Evolutionary conservation across 2,329 filamentous ascomycete species (phyloP), one percentile per base, ranked within the genome.

Genomic region (Clarireedia paspali): DNA sequence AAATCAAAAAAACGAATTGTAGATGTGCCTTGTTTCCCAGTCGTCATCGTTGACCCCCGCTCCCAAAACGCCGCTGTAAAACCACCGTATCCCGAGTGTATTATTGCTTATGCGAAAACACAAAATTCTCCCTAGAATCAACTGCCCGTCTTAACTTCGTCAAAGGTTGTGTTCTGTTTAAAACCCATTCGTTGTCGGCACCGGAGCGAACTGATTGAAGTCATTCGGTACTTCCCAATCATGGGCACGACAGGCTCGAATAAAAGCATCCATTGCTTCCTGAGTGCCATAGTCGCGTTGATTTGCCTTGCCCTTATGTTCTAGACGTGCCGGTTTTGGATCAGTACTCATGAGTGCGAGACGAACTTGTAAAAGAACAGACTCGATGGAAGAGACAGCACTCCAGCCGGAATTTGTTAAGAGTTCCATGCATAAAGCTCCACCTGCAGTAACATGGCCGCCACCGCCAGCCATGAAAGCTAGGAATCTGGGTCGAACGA

Each of bases 371-470:
- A 95, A 69, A 14, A 96, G 73, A 3, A 96, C 84, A 51, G 83
- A 86, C 68, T 96, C 91, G 62, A 96, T 84, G 17, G 81, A 83
- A 50, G 78, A 82, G 1, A 80, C 84, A 0, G 87, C 83, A 23
- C 78, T 83, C 91, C 91, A 96, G 26, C 91, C 91, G 6, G 82
- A 81, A 69, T 85, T 90, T 1, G 91, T 95, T 59, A 96, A 77
- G 4, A 94, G 77, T 70, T 94, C 85, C 83, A 95, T 91, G 70
- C 81, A 84, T 72, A 96, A 82, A 1, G 91, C 88, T 1, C 91
- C 91, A 24, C 91, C 91, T 1, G 77, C 74, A 0, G 91, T 95
- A 58, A 96, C 85, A 68, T 96, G 89, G 0, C 91, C 91, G 24
- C 91, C 91, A 20, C 91, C 91, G 4, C 90, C 89, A 4, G 75